Base-by-base conservation (phyloP, 345 rosid genomes). In the Arabidopsis arenosa region DNA sequence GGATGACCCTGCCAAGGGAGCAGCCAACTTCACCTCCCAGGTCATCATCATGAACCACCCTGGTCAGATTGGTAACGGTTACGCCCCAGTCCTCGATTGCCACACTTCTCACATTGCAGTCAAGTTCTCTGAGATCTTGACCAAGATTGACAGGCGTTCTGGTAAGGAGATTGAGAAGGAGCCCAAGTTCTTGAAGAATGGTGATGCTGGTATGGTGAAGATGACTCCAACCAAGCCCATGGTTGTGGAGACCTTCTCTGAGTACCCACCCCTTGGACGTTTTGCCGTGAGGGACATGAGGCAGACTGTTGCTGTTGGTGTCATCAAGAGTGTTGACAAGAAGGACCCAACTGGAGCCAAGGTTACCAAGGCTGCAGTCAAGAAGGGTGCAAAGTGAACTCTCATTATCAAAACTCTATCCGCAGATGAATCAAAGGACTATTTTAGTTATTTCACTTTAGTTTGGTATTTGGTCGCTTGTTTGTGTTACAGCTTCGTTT, bases 31-130 rank as follows among this genome's bases (percentile, higher is more conserved):
- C 85, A 89, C 95, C 14, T 70, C 97, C 52, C 97, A 91, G 33
- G 97, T 91, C 33, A 91, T 91, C 67, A 91, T 91, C 89, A 91
- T 91, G 95, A 91, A 91, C 80, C 97, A 91, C 81, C 97, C 97
- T 6, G 97, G 97, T 0, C 97, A 91, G 83, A 91, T 91, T 5
- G 97, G 97, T 61, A 91, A 86, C 1, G 97, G 97, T 0, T 89
- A 91, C 45, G 97, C 97, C 12, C 97, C 97, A 0, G 97, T 89
- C 0, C 90, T 91, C 0, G 97, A 91, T 43, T 91, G 97, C 79
- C 97, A 91, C 86, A 91, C 97, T 9, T 86, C 83, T 4, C 97
- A 91, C 82, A 89, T 91, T 54, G 97, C 96, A 0, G 97, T 91
- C 37, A 91, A 89, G 79, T 91, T 87, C 43, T 55, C 89, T 41